phyloP scores from a whole-genome alignment of 495 filamentous ascomycete species.

The Penicillium lagena region DNA sequence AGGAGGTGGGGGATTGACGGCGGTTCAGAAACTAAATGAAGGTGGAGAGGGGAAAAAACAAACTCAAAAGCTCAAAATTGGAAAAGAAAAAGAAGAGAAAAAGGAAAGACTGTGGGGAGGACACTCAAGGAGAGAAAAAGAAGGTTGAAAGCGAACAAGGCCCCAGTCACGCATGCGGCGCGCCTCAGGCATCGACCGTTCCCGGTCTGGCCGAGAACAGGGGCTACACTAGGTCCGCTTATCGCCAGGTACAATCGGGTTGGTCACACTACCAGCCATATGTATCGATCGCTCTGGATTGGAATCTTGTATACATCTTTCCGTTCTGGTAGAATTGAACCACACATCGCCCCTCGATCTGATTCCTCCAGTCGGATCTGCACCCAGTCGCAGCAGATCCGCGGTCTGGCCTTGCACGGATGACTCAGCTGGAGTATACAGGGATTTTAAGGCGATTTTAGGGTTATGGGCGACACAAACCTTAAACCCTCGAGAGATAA shows the following conservation, averaged over 20 bases:
- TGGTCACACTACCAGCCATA: neutral
- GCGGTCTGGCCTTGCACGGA: slow-evolving; percentile 7
- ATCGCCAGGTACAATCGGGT: neutral
- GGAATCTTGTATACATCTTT: neutral
- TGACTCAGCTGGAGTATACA: neutral
- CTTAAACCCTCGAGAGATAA: neutral
- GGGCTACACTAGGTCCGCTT: slow-evolving; percentile 1
- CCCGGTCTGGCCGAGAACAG: slow-evolving; percentile 21
- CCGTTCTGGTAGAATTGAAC: too few relatives aligned
- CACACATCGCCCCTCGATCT: slow-evolving; percentile 2
- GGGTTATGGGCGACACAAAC: too few relatives aligned
- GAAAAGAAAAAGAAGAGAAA: slow-evolving; percentile 9
- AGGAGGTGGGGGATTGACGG: slow-evolving; percentile 4
- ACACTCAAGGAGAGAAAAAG: neutral
- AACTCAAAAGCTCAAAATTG: slow-evolving; percentile 20
- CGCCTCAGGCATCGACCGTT: slow-evolving; percentile 19
- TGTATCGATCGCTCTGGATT: neutral
- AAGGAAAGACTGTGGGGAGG: slow-evolving; percentile 1
- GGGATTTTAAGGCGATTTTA: too few relatives aligned
- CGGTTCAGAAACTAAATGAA: slow-evolving; percentile 7
- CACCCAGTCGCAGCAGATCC: slow-evolving; percentile 13
- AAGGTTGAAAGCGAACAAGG: slow-evolving; percentile 4
- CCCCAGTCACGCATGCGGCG: slow-evolving; percentile 11
- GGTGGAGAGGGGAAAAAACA: slow-evolving; percentile 13
- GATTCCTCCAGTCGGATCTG: slow-evolving; percentile 14